Base-by-base conservation (phyloP, 164 flowering plant genomes). In the Vitis labrusca region DNA sequence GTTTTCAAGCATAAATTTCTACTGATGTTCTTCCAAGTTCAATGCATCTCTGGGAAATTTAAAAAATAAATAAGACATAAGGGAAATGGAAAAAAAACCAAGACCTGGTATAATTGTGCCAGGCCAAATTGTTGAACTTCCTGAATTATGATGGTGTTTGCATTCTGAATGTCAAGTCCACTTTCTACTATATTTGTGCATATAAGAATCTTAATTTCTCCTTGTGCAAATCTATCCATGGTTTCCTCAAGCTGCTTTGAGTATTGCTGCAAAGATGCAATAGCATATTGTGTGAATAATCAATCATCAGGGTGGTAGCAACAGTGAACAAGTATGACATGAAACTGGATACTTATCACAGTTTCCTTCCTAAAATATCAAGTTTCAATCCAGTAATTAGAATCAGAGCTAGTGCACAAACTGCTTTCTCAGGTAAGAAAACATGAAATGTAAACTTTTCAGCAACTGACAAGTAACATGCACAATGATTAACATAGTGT, bases 181-280 rank as follows among this genome's bases (percentile, higher is more conserved):
- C 99, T 95, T 80, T 95, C 99, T 53, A 95, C 99, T 59, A 95
- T 92, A 64, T 95, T 95, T 70, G 99, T 95, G 86, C 96, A 85
- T 62, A 95, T 82, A 65, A 95, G 93, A 70, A 95, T 93, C 78
- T 82, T 89, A 55, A 82, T 87, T 52, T 85, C 86, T 48, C 98
- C 98, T 66, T 75, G 82, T 15, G 90, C 85, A 83, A 95, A 95
- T 50, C 80, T 87, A 74, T 90, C 97, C 99, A 95, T 93, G 23
- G 96, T 89, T 37, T 88, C 91, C 82, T 95, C 99, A 63, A 95
- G 91, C 78, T 89, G 92, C 80, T 87, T 95, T 19, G 99, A 95
- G 64, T 86, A 83, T 95, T 90, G 99, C 99, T 95, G 94, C 78
- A 71, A 73, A 63, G 55, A 62, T 61, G 15, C 51, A 66, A 61